Conservation (phyloP, 1,139 yeast genomes). For the Saccharomyces hybrid region DNA sequence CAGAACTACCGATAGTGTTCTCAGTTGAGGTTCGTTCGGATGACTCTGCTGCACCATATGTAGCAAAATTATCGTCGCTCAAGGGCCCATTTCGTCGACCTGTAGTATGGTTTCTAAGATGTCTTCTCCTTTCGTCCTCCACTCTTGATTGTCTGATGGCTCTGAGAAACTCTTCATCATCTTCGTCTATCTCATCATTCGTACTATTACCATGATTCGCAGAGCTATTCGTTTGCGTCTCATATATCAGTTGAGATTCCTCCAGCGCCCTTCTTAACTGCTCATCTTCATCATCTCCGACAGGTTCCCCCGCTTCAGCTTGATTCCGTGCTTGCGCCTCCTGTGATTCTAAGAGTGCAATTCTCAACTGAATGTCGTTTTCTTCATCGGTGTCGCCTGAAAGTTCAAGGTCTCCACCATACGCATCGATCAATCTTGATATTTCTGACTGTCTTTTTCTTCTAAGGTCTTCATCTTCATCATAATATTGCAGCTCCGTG, state of each 20-base stretch:
- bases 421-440: conserved; percentile 20
- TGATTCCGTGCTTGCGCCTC: conserved; percentile 11
- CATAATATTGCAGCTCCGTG: conserved; percentile 27
- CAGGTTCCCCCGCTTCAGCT: conserved; percentile 2
- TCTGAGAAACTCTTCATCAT: conserved; percentile 32
- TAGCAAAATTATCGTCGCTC: background rate
- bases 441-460: conserved; percentile 19
- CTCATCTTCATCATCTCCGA: conserved; percentile 15
- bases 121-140: conserved; percentile 7
- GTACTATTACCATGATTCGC: background rate
- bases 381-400: conserved; percentile 20
- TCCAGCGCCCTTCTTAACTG: conserved; percentile 21
- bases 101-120: background rate
- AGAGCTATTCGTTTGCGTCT: conserved; percentile 29
- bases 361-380: conserved; percentile 39
- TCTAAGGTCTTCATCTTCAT: conserved; percentile 27
- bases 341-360: conserved; percentile 38
- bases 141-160: conserved; percentile 36
- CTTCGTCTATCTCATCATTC: conserved; percentile 15
- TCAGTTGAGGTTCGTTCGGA: background rate
- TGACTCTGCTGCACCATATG: background rate
- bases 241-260: conserved; percentile 39
- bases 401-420: conserved; percentile 30
- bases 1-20: background rate
- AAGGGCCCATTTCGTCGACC: conserved; percentile 3